These are phyloP conservation scores for Aspergillus ostianus DNA, from an alignment of 495 filamentous ascomycete species.

Conservation along the genomic window DNA sequence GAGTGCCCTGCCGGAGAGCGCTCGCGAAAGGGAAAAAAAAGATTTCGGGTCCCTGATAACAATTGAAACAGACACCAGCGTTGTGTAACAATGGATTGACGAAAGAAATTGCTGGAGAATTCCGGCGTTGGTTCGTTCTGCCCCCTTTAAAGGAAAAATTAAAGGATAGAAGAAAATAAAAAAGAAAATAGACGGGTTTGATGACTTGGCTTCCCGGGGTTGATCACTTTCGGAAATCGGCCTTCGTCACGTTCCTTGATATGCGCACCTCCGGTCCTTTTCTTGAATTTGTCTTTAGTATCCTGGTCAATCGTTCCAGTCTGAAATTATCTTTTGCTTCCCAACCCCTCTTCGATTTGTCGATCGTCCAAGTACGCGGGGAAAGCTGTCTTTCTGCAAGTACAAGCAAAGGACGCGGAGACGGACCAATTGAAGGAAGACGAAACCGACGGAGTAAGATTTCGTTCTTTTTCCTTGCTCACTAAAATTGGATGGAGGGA, in stretches of 20 bases:
- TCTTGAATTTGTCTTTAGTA: conserved; percentile 8
- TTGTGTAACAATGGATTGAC: conserved; percentile 34
- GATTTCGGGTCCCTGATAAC: conserved; percentile 37
- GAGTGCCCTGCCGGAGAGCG: conserved; percentile 48
- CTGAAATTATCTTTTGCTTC: conserved; percentile 17
- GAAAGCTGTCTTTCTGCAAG: conserved; percentile 40
- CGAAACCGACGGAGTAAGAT: conserved; percentile 9
- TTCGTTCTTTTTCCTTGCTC: conserved; percentile 16
- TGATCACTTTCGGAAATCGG: conserved; percentile 15
- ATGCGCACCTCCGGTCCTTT: conserved; percentile 11
- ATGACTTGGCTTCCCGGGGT: conserved; percentile 16
- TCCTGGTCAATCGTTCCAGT: conserved; percentile 7
- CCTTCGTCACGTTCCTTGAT: conserved; percentile 17
- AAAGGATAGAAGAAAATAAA: not conserved
- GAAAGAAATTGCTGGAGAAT: conserved; percentile 1
- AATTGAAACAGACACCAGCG: conserved; percentile 37
- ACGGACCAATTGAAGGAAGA: conserved; percentile 33
- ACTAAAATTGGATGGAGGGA: conserved; percentile 13
- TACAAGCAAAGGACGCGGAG: conserved; percentile 29
- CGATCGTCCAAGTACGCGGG: conserved; percentile 40
- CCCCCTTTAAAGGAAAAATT: not conserved
- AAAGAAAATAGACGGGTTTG: not conserved
- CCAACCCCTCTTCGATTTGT: conserved; percentile 33
- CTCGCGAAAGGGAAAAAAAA: conserved; percentile 30
- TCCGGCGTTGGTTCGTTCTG: not conserved